These are phyloP conservation scores for Tricholoma sp. DNA, from an alignment of 768 basidiomycete species.

Conservation along the genomic window DNA sequence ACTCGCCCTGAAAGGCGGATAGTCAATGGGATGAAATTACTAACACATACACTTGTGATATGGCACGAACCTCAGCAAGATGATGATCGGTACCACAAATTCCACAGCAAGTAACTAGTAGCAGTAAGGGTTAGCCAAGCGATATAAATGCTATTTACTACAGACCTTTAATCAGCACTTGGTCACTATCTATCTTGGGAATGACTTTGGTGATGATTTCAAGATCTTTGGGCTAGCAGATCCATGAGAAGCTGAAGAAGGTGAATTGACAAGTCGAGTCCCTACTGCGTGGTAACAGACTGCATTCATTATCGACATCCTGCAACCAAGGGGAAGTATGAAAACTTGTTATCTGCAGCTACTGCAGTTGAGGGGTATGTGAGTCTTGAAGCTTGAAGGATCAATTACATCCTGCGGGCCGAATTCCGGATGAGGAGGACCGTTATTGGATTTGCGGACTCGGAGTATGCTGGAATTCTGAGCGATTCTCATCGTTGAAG, in stretches of 20 bases:
- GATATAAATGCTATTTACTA: neutral
- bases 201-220: slow-evolving; percentile 48
- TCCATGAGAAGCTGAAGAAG: neutral
- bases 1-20: slow-evolving; percentile 43
- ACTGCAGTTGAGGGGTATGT: no score
- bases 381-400: no score
- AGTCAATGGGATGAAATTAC: neutral
- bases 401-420: no score
- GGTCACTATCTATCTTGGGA: slow-evolving; percentile 46
- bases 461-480: no score
- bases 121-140: slow-evolving; percentile 1
- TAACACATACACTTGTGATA: neutral
- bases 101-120: slow-evolving; percentile 32
- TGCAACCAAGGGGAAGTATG: neutral
- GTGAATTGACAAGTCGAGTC: neutral
- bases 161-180: slow-evolving; percentile 58
- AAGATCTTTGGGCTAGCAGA: slow-evolving; percentile 40
- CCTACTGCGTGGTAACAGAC: slow-evolving; percentile 65
- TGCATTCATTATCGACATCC: slow-evolving; percentile 56
- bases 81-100: slow-evolving; percentile 65
- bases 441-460: no score
- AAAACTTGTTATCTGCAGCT: no score
- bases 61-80: slow-evolving; percentile 45
- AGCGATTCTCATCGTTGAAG: no score
- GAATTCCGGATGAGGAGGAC: no score